Evolutionary conservation across 495 filamentous ascomycete species (phyloP).

Genomic region (Aspergillus haitiensis): DNA sequence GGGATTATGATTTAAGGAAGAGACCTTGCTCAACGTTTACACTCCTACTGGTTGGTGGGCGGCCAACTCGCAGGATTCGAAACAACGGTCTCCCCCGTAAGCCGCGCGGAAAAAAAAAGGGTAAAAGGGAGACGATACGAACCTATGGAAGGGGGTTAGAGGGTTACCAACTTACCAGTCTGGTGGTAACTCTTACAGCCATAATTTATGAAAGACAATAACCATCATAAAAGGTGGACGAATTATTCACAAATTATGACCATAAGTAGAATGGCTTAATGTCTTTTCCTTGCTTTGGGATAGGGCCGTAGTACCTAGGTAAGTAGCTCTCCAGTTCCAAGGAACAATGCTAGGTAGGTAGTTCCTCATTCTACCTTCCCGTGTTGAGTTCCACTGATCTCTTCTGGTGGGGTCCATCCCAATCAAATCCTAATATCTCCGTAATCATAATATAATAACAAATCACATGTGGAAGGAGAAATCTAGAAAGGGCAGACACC

Average conservation of each 20-base stretch:
- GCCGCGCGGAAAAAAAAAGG: neutral
- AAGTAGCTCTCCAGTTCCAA: neutral
- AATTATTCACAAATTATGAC: neutral
- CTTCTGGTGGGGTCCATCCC: neutral
- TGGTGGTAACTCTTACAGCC: neutral
- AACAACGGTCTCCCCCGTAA: constrained; percentile 8
- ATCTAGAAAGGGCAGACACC: no score
- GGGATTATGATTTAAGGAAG: neutral
- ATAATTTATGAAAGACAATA: neutral
- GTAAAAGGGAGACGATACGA: neutral
- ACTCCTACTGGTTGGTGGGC: constrained; percentile 10
- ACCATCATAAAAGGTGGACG: neutral
- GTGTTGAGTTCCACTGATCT: constrained; percentile 3
- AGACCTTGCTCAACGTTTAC: neutral
- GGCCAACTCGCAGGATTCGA: constrained; percentile 11
- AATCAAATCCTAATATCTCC: no score
- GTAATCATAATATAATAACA: no score
- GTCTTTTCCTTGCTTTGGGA: neutral
- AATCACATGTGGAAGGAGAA: no score
- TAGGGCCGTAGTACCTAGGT: neutral
- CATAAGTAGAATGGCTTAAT: neutral
- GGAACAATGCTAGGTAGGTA: neutral
- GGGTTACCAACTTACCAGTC: neutral
- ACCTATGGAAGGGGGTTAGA: no score
- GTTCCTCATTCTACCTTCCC: neutral